Percentiles rank a stretch among this genome's conserved stretches.
These are phyloP conservation scores for Ceriops decandra DNA, from an alignment of 345 rosid genomes.

Conservation along the genomic window DNA sequence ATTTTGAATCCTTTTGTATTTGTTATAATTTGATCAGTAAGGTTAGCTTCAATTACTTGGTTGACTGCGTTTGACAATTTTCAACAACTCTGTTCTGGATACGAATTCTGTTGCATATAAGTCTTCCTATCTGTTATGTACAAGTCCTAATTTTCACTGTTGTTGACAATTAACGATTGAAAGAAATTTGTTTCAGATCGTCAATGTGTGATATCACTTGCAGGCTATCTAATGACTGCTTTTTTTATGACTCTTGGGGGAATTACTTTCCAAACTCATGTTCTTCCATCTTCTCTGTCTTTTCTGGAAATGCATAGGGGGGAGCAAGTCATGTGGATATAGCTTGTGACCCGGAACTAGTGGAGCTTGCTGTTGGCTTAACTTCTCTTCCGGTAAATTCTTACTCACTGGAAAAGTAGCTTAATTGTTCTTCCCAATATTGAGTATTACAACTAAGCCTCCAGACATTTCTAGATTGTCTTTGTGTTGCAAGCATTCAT, in stretches of 20 bases:
- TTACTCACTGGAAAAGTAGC: neutral
- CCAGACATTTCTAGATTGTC: too few species aligned
- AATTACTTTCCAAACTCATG: neutral
- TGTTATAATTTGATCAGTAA: neutral
- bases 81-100: neutral
- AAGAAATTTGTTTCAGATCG: neutral
- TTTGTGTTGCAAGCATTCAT: too few species aligned
- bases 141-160: neutral
- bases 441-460: neutral
- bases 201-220: neutral
- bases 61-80: neutral
- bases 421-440: neutral
- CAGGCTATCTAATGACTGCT: neutral
- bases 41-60: neutral
- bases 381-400: constrained; percentile 59
- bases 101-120: neutral
- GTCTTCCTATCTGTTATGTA: neutral
- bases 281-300: neutral
- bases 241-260: too few species aligned
- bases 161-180: neutral
- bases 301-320: constrained; percentile 31
- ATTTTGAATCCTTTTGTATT: neutral
- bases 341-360: constrained; percentile 61
- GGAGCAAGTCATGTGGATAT: constrained; percentile 73
- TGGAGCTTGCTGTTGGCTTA: constrained; percentile 47